Conservation (phyloP, 2,329 filamentous ascomycete genomes). For the Fusarium miscanthi region DNA sequence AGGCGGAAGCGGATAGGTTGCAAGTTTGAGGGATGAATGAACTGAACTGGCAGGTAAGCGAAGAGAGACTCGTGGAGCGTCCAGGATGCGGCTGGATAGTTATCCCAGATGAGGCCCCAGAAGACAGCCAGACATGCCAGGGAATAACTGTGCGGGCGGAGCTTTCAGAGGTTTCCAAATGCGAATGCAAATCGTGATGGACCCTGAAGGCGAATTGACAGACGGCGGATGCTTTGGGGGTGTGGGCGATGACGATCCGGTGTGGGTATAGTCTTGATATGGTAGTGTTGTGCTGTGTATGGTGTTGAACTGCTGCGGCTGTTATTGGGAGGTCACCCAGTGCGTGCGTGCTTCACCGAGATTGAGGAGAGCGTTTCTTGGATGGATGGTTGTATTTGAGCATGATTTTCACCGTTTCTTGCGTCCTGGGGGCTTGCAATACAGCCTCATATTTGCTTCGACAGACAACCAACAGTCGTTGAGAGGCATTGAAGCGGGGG, state of each 20-base stretch:
- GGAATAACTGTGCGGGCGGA: constrained; percentile 2
- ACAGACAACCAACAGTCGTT: not conserved
- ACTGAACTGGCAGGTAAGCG: constrained; percentile 15
- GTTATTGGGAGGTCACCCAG: not conserved
- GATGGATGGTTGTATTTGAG: not conserved
- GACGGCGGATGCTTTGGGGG: constrained; percentile 6
- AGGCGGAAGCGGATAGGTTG: constrained; percentile 10
- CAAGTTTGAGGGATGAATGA: constrained; percentile 1
- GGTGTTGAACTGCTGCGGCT: not conserved
- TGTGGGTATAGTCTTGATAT: constrained; percentile 22
- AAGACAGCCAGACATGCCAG: constrained; percentile 1
- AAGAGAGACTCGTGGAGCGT: constrained; percentile 5
- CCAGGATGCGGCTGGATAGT: constrained; percentile 30
- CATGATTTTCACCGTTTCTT: not conserved
- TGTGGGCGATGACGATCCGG: constrained; percentile 1
- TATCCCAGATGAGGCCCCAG: constrained; percentile 10
- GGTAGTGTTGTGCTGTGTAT: not conserved
- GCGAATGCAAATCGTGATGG: constrained; percentile 29
- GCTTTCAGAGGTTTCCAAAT: constrained; percentile 16
- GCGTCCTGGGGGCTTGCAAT: not conserved
- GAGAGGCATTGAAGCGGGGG: not conserved
- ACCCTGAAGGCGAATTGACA: constrained; percentile 24
- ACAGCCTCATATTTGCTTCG: constrained; percentile 4
- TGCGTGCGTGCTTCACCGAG: not conserved
- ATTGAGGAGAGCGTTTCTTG: not conserved